Conservation (phyloP, 163 green algal species). For the Coccomyxa subellipsoidea region DNA sequence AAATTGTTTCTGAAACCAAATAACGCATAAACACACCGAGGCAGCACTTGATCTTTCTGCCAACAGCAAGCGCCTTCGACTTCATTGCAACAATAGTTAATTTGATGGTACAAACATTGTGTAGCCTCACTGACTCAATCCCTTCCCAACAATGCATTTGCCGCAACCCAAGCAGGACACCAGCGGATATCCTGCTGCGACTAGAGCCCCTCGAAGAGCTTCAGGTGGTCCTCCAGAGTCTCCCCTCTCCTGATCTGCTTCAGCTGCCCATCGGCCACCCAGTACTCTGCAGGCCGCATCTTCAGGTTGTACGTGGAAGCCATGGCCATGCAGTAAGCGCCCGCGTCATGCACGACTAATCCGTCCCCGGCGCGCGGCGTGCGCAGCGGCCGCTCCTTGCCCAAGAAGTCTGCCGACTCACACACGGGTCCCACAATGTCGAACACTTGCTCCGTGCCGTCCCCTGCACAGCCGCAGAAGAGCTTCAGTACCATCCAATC, state of each 20-base stretch:
- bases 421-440: constrained; percentile 97
- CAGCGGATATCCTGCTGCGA: too few relatives aligned
- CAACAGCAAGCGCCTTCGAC: too few relatives aligned
- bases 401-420: constrained; percentile 94
- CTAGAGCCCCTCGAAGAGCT: constrained; percentile 53
- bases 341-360: constrained; percentile 92
- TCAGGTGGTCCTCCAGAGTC: constrained; percentile 85
- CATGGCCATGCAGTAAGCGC: constrained; percentile 98
- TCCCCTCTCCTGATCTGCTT: constrained; percentile 78
- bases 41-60: too few relatives aligned
- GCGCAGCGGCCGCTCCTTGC: constrained; percentile 73
- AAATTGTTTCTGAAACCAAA: too few relatives aligned
- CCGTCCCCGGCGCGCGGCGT: constrained; percentile 57
- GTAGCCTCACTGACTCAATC: too few relatives aligned
- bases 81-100: too few relatives aligned
- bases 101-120: too few relatives aligned
- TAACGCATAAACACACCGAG: too few relatives aligned
- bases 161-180: too few relatives aligned
- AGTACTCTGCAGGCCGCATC: constrained; percentile 92
- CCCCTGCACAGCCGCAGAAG: constrained; percentile 16
- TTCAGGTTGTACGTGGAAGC: constrained; percentile 98
- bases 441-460: constrained; percentile 53
- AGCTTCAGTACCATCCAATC: background rate
- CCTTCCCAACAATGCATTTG: too few relatives aligned
- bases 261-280: constrained; percentile 78